Percentiles rank a stretch among this genome's conserved stretches.
Conservation (phyloP, 495 filamentous ascomycete genomes). For the Astrocystis sublimbata region DNA sequence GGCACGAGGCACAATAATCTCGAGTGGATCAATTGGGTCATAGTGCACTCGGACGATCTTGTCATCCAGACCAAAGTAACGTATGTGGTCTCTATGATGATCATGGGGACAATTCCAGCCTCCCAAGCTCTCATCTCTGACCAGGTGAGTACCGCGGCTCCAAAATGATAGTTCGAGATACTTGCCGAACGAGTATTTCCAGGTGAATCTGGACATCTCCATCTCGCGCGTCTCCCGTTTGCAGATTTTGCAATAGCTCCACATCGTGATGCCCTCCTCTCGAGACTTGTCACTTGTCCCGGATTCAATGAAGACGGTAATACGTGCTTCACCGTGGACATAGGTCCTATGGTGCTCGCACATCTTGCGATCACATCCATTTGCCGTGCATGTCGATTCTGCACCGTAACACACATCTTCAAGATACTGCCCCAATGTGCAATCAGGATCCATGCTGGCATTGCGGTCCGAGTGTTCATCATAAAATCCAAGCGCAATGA, state of each 20-base stretch:
- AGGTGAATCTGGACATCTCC: constrained; percentile 92
- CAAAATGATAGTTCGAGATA: constrained; percentile 96
- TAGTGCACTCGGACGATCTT: constrained; percentile 87
- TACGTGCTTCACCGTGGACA: constrained; percentile 91
- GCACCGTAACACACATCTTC: constrained; percentile 83
- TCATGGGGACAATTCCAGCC: constrained; percentile 75
- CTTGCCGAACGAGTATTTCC: constrained; percentile 99
- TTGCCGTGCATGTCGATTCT: constrained; percentile 71
- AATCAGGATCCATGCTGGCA: constrained; percentile 73
- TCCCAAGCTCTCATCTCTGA: constrained; percentile 59
- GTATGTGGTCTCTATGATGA: constrained; percentile 84
- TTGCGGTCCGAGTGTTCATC: constrained; percentile 72
- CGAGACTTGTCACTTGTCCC: constrained; percentile 46
- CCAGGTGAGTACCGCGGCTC: constrained; percentile 78
- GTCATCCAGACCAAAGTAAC: constrained; percentile 88
- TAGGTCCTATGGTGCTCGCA: constrained; percentile 94
- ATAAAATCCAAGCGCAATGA: constrained; percentile 87
- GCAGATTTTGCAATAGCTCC: constrained; percentile 93
- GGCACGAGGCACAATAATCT: constrained; percentile 88
- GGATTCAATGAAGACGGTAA: constrained; percentile 84
- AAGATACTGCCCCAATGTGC: constrained; percentile 91
- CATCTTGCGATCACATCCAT: constrained; percentile 88
- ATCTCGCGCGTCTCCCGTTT: constrained; percentile 84
- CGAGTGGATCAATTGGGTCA: constrained; percentile 87
- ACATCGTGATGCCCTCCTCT: constrained; percentile 88